phyloP scores from a whole-genome alignment of 345 rosid genomes.

The Schrenkiella parvula region DNA sequence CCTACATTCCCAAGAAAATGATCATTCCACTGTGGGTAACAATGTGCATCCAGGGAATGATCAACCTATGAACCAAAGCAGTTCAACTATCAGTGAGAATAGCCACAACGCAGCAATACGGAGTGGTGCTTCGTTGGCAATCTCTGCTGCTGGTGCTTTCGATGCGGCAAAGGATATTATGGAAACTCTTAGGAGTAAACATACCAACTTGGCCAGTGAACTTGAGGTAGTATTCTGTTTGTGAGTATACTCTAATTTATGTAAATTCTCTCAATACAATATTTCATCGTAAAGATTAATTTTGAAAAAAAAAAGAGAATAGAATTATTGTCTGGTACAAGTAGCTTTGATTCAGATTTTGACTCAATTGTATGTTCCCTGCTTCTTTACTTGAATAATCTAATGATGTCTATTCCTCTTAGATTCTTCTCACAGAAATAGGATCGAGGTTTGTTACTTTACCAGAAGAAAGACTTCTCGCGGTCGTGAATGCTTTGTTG shows the following conservation, averaged over 20 bases:
- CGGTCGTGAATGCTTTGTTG: conserved; percentile 95
- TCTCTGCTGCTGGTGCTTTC: conserved; percentile 86
- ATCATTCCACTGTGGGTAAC: conserved; percentile 54
- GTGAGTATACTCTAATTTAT: neutral
- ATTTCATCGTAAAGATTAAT: neutral
- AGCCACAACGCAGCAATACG: conserved; percentile 62
- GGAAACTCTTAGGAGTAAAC: conserved; percentile 97
- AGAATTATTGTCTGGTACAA: neutral
- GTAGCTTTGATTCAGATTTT: neutral
- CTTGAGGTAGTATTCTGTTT: conserved; percentile 55
- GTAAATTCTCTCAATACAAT: neutral
- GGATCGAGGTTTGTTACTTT: conserved; percentile 94
- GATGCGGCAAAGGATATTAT: conserved; percentile 95
- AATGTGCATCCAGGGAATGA: conserved; percentile 59
- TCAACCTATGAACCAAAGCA: conserved; percentile 67
- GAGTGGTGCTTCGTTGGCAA: conserved; percentile 56
- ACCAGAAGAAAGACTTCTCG: conserved; percentile 97
- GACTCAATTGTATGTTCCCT: neutral
- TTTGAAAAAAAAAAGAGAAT: neutral
- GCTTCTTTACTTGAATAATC: neutral
- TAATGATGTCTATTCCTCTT: neutral
- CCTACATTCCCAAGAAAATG: conserved; percentile 77
- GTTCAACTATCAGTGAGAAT: conserved; percentile 57
- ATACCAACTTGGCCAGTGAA: conserved; percentile 84
- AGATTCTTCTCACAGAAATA: conserved; percentile 75